Evolutionary conservation across 352 stramenopile species (phyloP).

Genomic region (Globisporangium iwayamae): DNA sequence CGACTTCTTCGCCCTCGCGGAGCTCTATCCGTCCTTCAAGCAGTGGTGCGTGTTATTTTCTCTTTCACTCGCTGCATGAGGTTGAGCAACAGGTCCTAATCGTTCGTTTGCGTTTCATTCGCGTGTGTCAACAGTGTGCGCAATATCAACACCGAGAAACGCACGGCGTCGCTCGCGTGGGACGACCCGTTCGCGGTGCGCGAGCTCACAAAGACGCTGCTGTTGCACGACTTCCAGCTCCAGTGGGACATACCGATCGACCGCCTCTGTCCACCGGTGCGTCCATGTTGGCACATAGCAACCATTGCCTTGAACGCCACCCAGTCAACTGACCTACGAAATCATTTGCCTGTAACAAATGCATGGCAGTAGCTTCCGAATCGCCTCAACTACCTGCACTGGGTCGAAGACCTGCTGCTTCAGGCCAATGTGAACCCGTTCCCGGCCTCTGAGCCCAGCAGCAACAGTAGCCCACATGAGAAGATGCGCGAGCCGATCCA

Average conservation of each 20-base stretch:
- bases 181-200: slow-evolving; percentile 68
- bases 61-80: neutral
- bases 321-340: neutral
- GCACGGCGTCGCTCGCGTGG: slow-evolving; percentile 60
- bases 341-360: neutral
- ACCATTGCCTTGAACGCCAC: neutral
- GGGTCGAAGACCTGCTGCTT: slow-evolving; percentile 91
- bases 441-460: neutral
- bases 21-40: slow-evolving; percentile 52
- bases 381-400: slow-evolving; percentile 95
- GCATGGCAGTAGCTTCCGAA: slow-evolving; percentile 60
- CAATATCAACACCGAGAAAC: slow-evolving; percentile 57
- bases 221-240: slow-evolving; percentile 89
- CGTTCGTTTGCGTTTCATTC: neutral
- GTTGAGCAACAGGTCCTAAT: neutral
- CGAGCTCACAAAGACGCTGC: slow-evolving; percentile 90
- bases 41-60: slow-evolving; percentile 49
- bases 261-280: slow-evolving; percentile 92
- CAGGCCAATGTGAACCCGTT: slow-evolving; percentile 32
- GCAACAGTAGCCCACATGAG: neutral
- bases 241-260: slow-evolving; percentile 90
- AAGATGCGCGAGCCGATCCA: slow-evolving; percentile 17
- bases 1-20: slow-evolving; percentile 75
- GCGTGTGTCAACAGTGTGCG: slow-evolving; percentile 31
- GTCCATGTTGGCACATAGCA: slow-evolving; percentile 13